Conservation (phyloP, 768 basidiomycete genomes). For the Agrocybe praecox region DNA sequence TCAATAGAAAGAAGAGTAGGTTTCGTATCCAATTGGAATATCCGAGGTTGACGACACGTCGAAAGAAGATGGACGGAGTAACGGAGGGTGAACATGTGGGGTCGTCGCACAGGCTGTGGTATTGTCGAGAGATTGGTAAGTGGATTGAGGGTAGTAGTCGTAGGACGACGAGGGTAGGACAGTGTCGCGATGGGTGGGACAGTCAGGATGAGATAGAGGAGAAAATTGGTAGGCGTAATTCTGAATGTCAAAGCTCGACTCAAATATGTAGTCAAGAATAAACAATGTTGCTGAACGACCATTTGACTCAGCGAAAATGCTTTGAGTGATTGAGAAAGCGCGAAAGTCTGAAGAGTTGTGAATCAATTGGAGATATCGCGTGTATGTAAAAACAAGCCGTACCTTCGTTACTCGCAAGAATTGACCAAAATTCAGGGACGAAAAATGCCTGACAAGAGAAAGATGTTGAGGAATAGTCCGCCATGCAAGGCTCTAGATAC, state of each 20-base stretch:
- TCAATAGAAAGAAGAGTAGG: background rate
- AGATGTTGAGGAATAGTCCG: background rate
- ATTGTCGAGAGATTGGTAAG: background rate
- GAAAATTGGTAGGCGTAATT: background rate
- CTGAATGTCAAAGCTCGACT: background rate
- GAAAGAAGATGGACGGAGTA: background rate
- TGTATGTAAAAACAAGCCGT: background rate
- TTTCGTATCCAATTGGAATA: background rate
- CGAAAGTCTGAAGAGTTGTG: background rate
- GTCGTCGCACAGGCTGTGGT: background rate
- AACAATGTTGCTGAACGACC: background rate
- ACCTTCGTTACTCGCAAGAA: background rate
- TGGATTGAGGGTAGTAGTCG: background rate
- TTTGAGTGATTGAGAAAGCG: background rate
- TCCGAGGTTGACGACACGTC: background rate
- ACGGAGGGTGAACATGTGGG: background rate
- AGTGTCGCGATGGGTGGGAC: background rate
- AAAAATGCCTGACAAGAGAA: background rate
- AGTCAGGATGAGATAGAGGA: background rate
- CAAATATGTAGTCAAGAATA: background rate
- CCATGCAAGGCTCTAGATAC: constrained; percentile 4
- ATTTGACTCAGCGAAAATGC: background rate
- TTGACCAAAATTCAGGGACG: background rate
- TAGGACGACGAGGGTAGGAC: background rate
- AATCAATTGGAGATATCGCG: background rate